phyloP scores from a whole-genome alignment of 108 stramenopile genomes.

The Fistulifera pelliculosa region DNA sequence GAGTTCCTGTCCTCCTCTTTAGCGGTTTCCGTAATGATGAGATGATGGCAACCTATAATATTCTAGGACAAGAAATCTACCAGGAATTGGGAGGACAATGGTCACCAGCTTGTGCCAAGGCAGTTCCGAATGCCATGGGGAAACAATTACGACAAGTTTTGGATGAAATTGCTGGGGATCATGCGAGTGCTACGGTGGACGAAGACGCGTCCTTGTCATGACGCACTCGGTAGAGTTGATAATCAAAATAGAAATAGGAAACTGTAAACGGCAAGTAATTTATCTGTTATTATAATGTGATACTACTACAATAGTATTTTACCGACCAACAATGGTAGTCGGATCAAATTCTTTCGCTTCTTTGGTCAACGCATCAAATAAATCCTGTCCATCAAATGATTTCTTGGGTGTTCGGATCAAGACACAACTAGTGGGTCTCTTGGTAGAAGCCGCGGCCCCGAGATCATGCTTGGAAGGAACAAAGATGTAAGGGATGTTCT shows the following conservation, averaged over 20 bases:
- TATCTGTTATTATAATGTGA: too few species aligned
- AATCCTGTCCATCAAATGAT: constrained; percentile 76
- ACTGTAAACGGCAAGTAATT: too few species aligned
- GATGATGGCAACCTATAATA: constrained; percentile 67
- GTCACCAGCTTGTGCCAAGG: constrained; percentile 67
- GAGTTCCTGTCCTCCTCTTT: constrained; percentile 40
- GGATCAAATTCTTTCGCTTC: constrained; percentile 82
- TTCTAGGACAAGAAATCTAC: constrained; percentile 54
- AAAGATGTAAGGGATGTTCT: constrained; percentile 91
- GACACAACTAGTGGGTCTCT: constrained; percentile 95
- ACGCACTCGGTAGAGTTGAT: too few species aligned
- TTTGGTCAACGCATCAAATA: constrained; percentile 77
- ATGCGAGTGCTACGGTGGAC: constrained; percentile 39
- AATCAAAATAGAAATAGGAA: too few species aligned
- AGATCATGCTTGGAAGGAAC: constrained; percentile 95
- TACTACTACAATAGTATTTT: too few species aligned
- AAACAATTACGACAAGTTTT: constrained; percentile 55
- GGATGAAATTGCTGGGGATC: constrained; percentile 61
- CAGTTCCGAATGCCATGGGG: constrained; percentile 45
- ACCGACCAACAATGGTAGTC: constrained; percentile 6
- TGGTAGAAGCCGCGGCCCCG: constrained; percentile 94
- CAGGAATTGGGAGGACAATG: constrained; percentile 35
- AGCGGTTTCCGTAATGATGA: constrained; percentile 51
- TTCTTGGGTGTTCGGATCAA: constrained; percentile 68
- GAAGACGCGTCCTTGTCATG: too few species aligned